Percentiles rank a stretch among this genome's conserved stretches.
Evolutionary conservation across 176 grass and related monocot species (phyloP).

Genomic region (Areca catechu): DNA sequence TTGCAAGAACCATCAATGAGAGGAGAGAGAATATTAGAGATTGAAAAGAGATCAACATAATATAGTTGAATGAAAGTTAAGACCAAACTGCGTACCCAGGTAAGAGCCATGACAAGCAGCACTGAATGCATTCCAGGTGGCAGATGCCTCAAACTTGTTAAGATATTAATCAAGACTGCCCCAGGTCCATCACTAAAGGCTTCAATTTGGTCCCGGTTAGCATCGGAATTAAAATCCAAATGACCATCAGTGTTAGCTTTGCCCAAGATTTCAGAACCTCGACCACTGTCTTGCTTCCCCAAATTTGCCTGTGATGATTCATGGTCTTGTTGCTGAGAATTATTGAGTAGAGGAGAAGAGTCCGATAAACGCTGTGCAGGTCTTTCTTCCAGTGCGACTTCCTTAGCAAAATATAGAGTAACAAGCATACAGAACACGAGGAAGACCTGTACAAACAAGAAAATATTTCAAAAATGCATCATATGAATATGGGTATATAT

Average conservation of each 20-base stretch:
- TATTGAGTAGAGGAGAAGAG: constrained; percentile 75
- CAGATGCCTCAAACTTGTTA: constrained; percentile 95
- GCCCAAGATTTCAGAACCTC: constrained; percentile 17
- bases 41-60: no score
- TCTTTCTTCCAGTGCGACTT: constrained; percentile 58
- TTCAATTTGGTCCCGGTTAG: constrained; percentile 30
- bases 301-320: constrained; percentile 34
- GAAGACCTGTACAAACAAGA: constrained; percentile 52
- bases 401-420: constrained; percentile 94
- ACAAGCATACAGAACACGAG: constrained; percentile 82
- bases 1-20: no score
- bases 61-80: no score
- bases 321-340: constrained; percentile 37
- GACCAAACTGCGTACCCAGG: constrained; percentile 53
- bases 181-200: constrained; percentile 77
- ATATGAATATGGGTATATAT: no score
- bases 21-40: no score
- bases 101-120: constrained; percentile 94
- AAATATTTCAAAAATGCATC: not conserved
- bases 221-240: constrained; percentile 25
- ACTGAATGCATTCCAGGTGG: constrained; percentile 88
- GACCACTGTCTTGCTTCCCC: constrained; percentile 33
- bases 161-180: constrained; percentile 87
- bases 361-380: constrained; percentile 46
- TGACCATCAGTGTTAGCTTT: constrained; percentile 26